phyloP scores from a whole-genome alignment of 2,329 filamentous ascomycete genomes.

The Periconia sp. region DNA sequence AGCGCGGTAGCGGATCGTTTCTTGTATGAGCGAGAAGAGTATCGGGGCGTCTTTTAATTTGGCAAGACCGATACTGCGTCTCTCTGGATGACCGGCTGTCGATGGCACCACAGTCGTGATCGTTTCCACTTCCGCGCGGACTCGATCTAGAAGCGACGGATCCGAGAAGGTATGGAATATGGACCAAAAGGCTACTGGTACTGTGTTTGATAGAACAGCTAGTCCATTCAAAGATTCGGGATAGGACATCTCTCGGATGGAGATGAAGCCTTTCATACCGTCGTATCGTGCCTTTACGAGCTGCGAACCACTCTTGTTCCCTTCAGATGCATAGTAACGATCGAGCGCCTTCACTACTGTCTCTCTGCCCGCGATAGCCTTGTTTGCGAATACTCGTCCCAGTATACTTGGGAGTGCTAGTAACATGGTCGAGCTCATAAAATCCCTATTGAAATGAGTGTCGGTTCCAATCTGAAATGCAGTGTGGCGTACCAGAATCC shows the following conservation, averaged over 20 bases:
- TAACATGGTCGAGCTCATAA: not conserved
- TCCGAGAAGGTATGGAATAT: constrained; percentile 42
- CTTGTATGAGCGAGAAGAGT: constrained; percentile 46
- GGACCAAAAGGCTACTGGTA: constrained; percentile 48
- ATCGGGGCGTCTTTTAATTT: constrained; percentile 26
- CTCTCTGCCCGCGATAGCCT: no score
- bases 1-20: constrained; percentile 42
- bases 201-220: constrained; percentile 47
- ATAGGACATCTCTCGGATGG: constrained; percentile 42
- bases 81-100: not conserved
- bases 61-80: not conserved
- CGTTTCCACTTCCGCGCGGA: constrained; percentile 27
- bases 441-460: not conserved
- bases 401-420: constrained; percentile 37
- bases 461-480: not conserved
- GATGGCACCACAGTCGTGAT: not conserved
- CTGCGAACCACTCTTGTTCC: no score
- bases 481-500: constrained; percentile 38
- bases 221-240: constrained; percentile 45
- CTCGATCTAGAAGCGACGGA: constrained; percentile 32
- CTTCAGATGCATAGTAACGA: no score
- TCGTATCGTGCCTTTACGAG: no score
- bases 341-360: no score
- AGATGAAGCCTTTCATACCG: no score
- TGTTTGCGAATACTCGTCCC: not conserved